Conservation (phyloP, 1,139 yeast species). For the Candida sanyaensis region DNA sequence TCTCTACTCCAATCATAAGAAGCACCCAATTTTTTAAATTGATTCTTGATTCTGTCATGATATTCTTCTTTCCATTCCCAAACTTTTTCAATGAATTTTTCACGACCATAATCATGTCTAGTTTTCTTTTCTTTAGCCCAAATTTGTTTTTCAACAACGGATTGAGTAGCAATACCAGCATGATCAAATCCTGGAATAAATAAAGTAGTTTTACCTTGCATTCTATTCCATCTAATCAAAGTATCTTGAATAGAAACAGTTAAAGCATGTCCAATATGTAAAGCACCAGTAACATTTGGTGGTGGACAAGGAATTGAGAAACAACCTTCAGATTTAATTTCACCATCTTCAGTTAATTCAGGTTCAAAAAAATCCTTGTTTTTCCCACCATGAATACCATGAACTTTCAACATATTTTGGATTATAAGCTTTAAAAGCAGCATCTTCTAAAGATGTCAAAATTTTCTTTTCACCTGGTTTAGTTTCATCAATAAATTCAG, state of each 20-base stretch:
- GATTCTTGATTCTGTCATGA: slow-evolving; percentile 81
- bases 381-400: slow-evolving; percentile 98
- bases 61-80: slow-evolving; percentile 99
- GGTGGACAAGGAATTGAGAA: slow-evolving; percentile 98
- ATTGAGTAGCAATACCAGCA: slow-evolving; percentile 98
- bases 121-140: slow-evolving; percentile 89
- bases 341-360: slow-evolving; percentile 73
- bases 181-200: slow-evolving; percentile 98
- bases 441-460: slow-evolving; percentile 82
- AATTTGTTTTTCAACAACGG: slow-evolving; percentile 95
- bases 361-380: slow-evolving; percentile 89
- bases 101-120: slow-evolving; percentile 95
- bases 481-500: slow-evolving; percentile 83
- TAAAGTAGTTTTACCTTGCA: slow-evolving; percentile 94
- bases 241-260: slow-evolving; percentile 95
- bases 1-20: slow-evolving; percentile 96
- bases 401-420: slow-evolving; percentile 94
- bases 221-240: slow-evolving; percentile 89
- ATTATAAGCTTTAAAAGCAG: slow-evolving; percentile 89
- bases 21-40: slow-evolving; percentile 87
- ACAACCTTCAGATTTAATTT: slow-evolving; percentile 75
- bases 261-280: slow-evolving; percentile 97
- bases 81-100: slow-evolving; percentile 79
- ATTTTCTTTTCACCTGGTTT: slow-evolving; percentile 88
- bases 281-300: slow-evolving; percentile 98